Percentiles rank a stretch among this genome's conserved stretches.
Conservation (phyloP, 495 filamentous ascomycete genomes). For the Aspergillus avenaceus region DNA sequence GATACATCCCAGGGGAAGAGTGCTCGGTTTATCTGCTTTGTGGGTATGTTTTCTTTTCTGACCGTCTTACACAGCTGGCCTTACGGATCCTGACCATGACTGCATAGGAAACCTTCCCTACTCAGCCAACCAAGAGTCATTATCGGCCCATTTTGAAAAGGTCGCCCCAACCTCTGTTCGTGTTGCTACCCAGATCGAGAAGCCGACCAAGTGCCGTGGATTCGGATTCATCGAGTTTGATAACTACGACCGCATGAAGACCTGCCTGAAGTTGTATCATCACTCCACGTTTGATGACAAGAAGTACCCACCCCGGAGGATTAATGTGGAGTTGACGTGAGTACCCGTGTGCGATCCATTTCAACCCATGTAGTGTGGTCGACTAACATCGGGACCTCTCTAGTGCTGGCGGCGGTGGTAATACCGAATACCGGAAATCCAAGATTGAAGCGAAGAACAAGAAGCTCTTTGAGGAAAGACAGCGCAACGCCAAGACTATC, state of each 20-base stretch:
- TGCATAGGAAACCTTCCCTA: conserved; percentile 86
- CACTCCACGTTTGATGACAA: conserved; percentile 78
- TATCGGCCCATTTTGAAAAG: conserved; percentile 72
- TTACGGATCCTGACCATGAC: no score
- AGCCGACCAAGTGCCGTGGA: conserved; percentile 72
- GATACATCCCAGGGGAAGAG: conserved; percentile 36
- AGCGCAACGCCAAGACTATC: conserved; percentile 49
- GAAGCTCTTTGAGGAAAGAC: conserved; percentile 79
- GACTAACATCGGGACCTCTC: no score
- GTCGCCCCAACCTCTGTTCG: conserved; percentile 71
- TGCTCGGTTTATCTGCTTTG: conserved; percentile 77
- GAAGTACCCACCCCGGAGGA: conserved; percentile 56
- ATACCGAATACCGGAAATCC: conserved; percentile 60
- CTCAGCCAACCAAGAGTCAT: conserved; percentile 62
- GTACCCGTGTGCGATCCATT: conserved; percentile 17
- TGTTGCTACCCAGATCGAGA: conserved; percentile 65
- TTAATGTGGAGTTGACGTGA: conserved; percentile 91
- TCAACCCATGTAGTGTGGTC: no score
- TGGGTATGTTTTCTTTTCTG: conserved; percentile 64
- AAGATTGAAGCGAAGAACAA: conserved; percentile 85
- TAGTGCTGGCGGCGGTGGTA: conserved; percentile 76
- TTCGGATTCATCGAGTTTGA: conserved; percentile 93
- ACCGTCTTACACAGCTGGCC: no score
- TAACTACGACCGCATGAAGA: conserved; percentile 87
- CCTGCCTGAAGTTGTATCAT: conserved; percentile 83